These are phyloP conservation scores for Coemansia linderi DNA, from an alignment of 371 early-diverging fungal genomes.

Conservation along the genomic window DNA sequence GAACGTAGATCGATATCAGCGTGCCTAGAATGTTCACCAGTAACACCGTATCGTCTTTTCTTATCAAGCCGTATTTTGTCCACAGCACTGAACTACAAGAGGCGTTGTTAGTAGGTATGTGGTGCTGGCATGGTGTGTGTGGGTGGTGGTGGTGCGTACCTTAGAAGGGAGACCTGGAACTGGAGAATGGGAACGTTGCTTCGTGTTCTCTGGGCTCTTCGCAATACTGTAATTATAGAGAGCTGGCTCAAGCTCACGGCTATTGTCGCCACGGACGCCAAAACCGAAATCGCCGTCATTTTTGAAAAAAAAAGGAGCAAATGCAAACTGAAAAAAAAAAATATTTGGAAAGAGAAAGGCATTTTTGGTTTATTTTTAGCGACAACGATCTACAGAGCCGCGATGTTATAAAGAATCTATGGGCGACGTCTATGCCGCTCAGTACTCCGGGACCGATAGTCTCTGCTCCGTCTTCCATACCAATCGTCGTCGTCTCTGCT, in stretches of 20 bases:
- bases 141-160: background rate
- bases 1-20: conserved; percentile 23
- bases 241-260: conserved; percentile 38
- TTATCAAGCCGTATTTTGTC: conserved; percentile 42
- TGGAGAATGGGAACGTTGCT: conserved; percentile 26
- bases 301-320: background rate
- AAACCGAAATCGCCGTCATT: conserved; percentile 23
- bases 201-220: conserved; percentile 9
- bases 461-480: background rate
- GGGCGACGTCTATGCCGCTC: conserved; percentile 20
- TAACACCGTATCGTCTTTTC: conserved; percentile 14
- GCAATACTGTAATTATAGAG: conserved; percentile 17
- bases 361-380: no score
- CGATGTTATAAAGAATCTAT: background rate
- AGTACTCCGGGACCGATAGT: conserved; percentile 17
- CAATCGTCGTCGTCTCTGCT: conserved; percentile 10
- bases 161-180: conserved; percentile 27
- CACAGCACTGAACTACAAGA: conserved; percentile 29
- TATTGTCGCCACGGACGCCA: conserved; percentile 20
- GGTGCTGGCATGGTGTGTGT: background rate
- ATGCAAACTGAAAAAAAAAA: conserved; percentile 1
- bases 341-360: background rate
- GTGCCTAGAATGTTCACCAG: conserved; percentile 24
- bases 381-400: no score
- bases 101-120: background rate